A percentile compares a stretch with the other conserved stretches of the same genome.
These are phyloP conservation scores for Brassica juncea DNA, from an alignment of 345 rosid species.

Conservation along the genomic window DNA sequence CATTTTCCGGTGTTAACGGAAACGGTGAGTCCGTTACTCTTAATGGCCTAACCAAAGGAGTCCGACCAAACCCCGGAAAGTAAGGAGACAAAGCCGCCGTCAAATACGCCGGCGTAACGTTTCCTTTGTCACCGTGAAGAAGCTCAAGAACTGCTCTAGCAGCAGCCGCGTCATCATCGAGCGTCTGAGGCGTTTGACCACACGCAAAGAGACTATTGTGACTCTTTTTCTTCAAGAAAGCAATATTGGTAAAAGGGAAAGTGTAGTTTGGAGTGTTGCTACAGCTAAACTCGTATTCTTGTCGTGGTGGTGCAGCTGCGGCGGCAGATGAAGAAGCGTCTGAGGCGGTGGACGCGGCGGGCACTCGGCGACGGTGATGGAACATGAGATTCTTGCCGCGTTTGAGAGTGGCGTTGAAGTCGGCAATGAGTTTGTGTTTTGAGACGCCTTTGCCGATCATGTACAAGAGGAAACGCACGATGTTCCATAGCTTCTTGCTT, in stretches of 20 bases:
- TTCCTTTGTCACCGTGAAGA: constrained; percentile 45
- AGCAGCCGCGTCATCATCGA: constrained; percentile 55
- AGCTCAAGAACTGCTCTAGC: constrained; percentile 64
- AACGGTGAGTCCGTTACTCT: constrained; percentile 1
- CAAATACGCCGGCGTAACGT: constrained; percentile 20
- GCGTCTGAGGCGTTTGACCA: constrained; percentile 61
- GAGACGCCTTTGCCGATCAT: constrained; percentile 71
- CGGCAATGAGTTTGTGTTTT: constrained; percentile 62
- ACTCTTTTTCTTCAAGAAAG: constrained; percentile 44
- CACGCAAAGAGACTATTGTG: constrained; percentile 56
- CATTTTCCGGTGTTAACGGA: constrained; percentile 27
- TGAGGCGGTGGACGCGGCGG: constrained; percentile 17
- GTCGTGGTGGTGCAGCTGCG: constrained; percentile 42
- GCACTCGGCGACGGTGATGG: constrained; percentile 46
- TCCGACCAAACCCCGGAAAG: constrained; percentile 62
- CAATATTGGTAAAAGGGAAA: constrained; percentile 44
- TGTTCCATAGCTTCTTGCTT: constrained; percentile 63
- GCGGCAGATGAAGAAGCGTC: constrained; percentile 30
- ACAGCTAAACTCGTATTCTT: constrained; percentile 94
- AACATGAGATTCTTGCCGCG: constrained; percentile 80
- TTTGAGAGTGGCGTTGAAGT: constrained; percentile 72
- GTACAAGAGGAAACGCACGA: constrained; percentile 63
- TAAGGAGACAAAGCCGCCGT: constrained; percentile 71
- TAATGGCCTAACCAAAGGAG: neutral
- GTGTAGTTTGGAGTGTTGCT: constrained; percentile 80